Conservation (phyloP, 257 asterid genomes). For the Sherardia arvensis region DNA sequence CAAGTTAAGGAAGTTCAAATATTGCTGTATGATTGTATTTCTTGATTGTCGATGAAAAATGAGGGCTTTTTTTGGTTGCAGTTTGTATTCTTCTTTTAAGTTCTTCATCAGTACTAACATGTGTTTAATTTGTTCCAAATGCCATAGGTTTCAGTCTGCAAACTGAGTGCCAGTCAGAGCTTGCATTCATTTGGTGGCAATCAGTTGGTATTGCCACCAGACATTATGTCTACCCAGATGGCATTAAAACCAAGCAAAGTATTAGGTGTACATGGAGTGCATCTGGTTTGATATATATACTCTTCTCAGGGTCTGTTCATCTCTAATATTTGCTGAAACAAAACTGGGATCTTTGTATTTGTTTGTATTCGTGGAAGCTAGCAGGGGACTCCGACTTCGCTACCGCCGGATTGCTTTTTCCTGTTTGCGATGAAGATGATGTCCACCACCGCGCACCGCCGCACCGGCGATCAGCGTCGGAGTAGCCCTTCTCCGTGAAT, state of each 20-base stretch:
- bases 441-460: no score
- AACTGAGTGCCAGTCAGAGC: conserved; percentile 13
- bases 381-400: no score
- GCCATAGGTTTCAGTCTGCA: conserved; percentile 16
- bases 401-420: no score
- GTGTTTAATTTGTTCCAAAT: conserved; percentile 17
- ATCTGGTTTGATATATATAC: no score
- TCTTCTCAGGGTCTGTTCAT: no score
- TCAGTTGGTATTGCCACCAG: conserved; percentile 74
- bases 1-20: not conserved
- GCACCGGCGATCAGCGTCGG: no score
- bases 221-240: conserved; percentile 49
- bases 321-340: no score
- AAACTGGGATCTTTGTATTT: no score
- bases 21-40: not conserved
- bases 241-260: conserved; percentile 35
- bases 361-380: no score
- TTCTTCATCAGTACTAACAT: not conserved
- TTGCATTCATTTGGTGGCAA: conserved; percentile 39
- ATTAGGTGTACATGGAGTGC: conserved; percentile 70
- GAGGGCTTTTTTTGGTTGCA: not conserved
- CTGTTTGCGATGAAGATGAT: no score
- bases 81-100: not conserved
- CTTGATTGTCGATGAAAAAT: not conserved
- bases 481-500: no score